Evolutionary conservation across 495 filamentous ascomycete genomes (phyloP), one percentile per base, ranked within the genome.

Genomic region (Aspergillus panamensis): DNA sequence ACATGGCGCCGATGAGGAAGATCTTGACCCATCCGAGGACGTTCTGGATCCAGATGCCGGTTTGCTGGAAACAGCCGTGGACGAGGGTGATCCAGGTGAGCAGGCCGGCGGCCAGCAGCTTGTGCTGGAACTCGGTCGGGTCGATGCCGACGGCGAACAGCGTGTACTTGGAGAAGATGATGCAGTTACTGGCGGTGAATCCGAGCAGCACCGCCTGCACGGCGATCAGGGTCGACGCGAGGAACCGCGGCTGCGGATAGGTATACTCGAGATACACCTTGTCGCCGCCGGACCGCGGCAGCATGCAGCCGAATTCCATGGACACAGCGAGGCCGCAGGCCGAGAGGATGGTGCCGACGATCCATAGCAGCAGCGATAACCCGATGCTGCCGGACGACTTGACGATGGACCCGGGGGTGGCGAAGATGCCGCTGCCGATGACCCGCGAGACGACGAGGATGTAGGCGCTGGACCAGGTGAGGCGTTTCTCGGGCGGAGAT

Each of bases 181-280:
- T 76, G 53, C 74, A 74, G 43, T 78, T 78, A 47, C 70, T 75
- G 0, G 73, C 75, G 0, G 86, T 88, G 58, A 90, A 90, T 0
- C 87, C 87, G 2, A 91, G 70, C 0, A 91, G 66, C 13, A 91
- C 81, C 3, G 85, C 81, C 47, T 90, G 83, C 6, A 86, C 79
- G 1, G 86, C 85, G 37, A 91, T 71, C 45, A 91, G 66, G 0
- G 82, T 86, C 3, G 87, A 87, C 0, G 86, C 85, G 16, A 92
- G 77, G 61, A 87, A 90, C 14, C 80, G 79, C 3, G 89, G 88
- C 21, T 74, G 75, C 0, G 80, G 83, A 70, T 90, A 92, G 0
- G 85, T 84, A 68, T 85, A 88, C 62, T 92, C 88, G 52, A 91
- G 81, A 61, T 92, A 92, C 30, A 91, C 73, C 70, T 90, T 91